phyloP scores from a whole-genome alignment of 2,329 filamentous ascomycete species.

The Cercospora sojina region DNA sequence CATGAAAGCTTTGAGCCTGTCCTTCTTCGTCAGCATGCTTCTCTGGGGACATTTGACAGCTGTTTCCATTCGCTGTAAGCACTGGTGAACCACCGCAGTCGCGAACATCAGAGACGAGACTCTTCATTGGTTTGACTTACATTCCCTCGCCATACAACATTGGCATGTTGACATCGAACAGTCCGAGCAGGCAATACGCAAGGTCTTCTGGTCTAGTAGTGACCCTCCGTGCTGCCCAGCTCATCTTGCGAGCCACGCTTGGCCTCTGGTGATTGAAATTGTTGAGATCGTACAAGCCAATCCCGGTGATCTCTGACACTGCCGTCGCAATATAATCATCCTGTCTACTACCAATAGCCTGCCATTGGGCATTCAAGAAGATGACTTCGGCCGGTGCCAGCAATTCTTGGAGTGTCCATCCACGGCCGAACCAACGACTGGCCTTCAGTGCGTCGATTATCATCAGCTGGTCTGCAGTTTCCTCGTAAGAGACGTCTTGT shows the following conservation, averaged over 20 bases:
- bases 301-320: conserved; percentile 19
- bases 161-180: conserved; percentile 47
- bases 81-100: neutral
- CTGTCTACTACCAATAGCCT: conserved; percentile 14
- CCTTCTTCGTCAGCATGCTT: neutral
- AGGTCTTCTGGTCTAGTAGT: conserved; percentile 40
- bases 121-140: neutral
- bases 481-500: neutral
- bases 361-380: conserved; percentile 24
- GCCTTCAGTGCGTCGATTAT: neutral
- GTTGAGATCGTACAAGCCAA: conserved; percentile 14
- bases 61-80: neutral
- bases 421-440: conserved; percentile 10
- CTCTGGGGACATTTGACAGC: too few relatives aligned
- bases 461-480: too few relatives aligned
- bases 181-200: conserved; percentile 47
- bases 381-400: conserved; percentile 22
- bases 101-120: neutral
- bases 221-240: conserved; percentile 16
- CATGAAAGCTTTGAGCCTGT: conserved; percentile 23
- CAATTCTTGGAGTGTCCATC: conserved; percentile 32
- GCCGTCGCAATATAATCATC: conserved; percentile 11
- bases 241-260: conserved; percentile 24
- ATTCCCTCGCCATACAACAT: conserved; percentile 15
- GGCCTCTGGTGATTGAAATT: conserved; percentile 5